Evolutionary conservation across 2,329 filamentous ascomycete species (phyloP).

Genomic region (Westerdykella ornata): DNA sequence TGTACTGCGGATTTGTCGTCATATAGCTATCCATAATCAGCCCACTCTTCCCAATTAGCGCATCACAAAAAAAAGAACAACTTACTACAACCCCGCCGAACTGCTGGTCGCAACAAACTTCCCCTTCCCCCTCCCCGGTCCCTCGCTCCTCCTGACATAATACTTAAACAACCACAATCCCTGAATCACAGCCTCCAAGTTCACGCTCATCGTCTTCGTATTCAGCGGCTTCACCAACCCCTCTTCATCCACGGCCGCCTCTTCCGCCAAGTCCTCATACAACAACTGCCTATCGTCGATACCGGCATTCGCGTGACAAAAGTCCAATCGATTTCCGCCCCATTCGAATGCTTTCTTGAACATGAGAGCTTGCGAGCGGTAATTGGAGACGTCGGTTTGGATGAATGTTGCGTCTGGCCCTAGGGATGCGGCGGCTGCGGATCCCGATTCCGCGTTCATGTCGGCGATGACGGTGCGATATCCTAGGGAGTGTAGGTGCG

Average conservation of each 20-base stretch:
- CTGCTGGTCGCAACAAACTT: conserved; percentile 39
- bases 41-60: no score
- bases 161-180: conserved; percentile 41
- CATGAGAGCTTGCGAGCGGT: conserved; percentile 33
- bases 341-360: conserved; percentile 40
- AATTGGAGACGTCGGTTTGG: conserved; percentile 38
- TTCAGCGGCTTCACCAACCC: conserved; percentile 35
- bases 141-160: conserved; percentile 37
- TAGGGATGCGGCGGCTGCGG: conserved; percentile 22
- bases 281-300: conserved; percentile 37
- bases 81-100: conserved; percentile 35
- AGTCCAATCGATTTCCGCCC: conserved; percentile 39
- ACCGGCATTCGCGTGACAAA: conserved; percentile 42
- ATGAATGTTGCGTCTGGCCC: conserved; percentile 32
- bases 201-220: conserved; percentile 36
- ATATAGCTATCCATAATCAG: conserved; percentile 11
- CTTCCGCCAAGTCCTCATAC: conserved; percentile 28
- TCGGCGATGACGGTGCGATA: conserved; percentile 44
- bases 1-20: conserved; percentile 38
- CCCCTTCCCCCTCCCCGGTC: conserved; percentile 29
- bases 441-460: conserved; percentile 31
- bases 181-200: conserved; percentile 39
- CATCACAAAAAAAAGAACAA: not conserved
- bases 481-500: conserved; percentile 35
- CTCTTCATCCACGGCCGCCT: conserved; percentile 27